Percentiles rank a stretch among this genome's conserved stretches.
Evolutionary conservation across 148 eudicot genomes (phyloP).

Genomic region (Chenopodium quinoa): DNA sequence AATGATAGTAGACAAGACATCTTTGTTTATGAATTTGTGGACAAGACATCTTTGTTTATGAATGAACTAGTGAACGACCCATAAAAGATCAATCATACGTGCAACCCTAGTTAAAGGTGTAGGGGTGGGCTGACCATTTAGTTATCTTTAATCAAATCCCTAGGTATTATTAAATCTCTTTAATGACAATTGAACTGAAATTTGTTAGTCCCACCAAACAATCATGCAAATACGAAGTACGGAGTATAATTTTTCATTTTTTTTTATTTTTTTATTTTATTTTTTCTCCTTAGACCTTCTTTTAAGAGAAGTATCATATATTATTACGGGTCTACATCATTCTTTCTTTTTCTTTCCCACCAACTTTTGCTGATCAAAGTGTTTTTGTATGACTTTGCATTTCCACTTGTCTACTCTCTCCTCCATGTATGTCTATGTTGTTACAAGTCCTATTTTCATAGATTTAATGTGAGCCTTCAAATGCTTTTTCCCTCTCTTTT

Average conservation of each 20-base stretch:
- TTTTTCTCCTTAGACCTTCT: background rate
- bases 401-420: slow-evolving; percentile 32
- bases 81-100: slow-evolving; percentile 19
- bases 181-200: slow-evolving; percentile 9
- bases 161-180: background rate
- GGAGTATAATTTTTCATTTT: no score
- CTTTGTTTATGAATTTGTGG: slow-evolving; percentile 14
- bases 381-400: slow-evolving; percentile 19
- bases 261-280: background rate
- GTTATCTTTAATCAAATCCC: slow-evolving; percentile 6
- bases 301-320: slow-evolving; percentile 5
- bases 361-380: slow-evolving; percentile 34
- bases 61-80: slow-evolving; percentile 23
- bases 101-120: background rate
- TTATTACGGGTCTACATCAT: slow-evolving; percentile 26
- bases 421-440: slow-evolving; percentile 14
- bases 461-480: slow-evolving; percentile 30
- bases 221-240: background rate
- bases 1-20: background rate
- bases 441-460: slow-evolving; percentile 13
- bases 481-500: background rate
- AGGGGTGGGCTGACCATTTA: slow-evolving; percentile 9
- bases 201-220: slow-evolving; percentile 23
- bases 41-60: slow-evolving; percentile 1
- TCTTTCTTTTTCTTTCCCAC: slow-evolving; percentile 29